These are phyloP conservation scores for Irpex lacteus DNA, from an alignment of 1,284 basidiomycete species.

Conservation along the genomic window DNA sequence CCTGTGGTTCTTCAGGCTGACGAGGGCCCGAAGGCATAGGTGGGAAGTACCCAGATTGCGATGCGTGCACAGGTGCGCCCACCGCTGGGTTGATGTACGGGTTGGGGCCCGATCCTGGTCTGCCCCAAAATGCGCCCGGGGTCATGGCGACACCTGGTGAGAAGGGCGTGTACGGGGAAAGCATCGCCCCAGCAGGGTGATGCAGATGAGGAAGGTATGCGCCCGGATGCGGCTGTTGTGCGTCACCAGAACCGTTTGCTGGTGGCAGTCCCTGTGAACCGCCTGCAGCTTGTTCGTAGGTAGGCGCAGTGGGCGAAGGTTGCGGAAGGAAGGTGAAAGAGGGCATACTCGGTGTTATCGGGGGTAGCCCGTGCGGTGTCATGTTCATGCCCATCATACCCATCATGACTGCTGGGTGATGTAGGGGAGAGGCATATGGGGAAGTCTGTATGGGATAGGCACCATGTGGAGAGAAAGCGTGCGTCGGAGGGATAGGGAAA, in stretches of 20 bases:
- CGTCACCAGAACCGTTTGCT: neutral
- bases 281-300: neutral
- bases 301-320: slow-evolving; percentile 22
- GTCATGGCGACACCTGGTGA: slow-evolving; percentile 70
- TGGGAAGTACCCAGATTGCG: slow-evolving; percentile 42
- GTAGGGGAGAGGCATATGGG: slow-evolving; percentile 31
- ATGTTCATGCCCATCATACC: slow-evolving; percentile 33
- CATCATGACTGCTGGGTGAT: slow-evolving; percentile 30
- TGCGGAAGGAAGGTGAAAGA: slow-evolving; percentile 67
- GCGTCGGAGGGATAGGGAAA: slow-evolving; percentile 37
- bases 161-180: slow-evolving; percentile 40
- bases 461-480: slow-evolving; percentile 27
- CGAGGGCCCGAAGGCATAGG: slow-evolving; percentile 23
- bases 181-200: slow-evolving; percentile 22
- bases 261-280: slow-evolving; percentile 3
- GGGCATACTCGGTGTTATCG: slow-evolving; percentile 79
- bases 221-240: neutral
- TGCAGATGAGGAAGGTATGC: slow-evolving; percentile 6
- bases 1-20: slow-evolving; percentile 25
- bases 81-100: slow-evolving; percentile 66
- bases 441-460: slow-evolving; percentile 23
- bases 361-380: slow-evolving; percentile 69
- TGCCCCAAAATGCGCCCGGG: slow-evolving; percentile 67
- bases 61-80: slow-evolving; percentile 56
- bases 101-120: slow-evolving; percentile 46